Evolutionary conservation across 2,329 filamentous ascomycete species (phyloP).

Genomic region (Ustulina deusta): DNA sequence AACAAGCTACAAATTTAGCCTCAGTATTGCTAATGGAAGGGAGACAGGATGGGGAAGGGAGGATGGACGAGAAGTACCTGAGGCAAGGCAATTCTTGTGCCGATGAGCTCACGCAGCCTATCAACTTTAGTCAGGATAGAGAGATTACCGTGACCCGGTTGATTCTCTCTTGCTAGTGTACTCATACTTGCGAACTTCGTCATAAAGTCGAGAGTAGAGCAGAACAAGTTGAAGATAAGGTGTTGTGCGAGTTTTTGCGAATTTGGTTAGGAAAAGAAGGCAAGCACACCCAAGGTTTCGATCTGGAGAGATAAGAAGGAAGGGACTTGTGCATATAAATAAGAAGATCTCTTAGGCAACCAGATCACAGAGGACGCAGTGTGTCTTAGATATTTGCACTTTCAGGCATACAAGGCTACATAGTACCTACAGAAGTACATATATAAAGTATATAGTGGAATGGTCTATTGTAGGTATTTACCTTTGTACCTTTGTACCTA

Average conservation of each 20-base stretch:
- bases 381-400: not conserved
- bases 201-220: not conserved
- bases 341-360: not conserved
- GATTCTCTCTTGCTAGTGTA: not conserved
- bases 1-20: conserved; percentile 69
- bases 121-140: conserved; percentile 53
- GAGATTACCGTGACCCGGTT: conserved; percentile 48
- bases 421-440: not conserved
- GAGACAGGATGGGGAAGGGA: conserved; percentile 33
- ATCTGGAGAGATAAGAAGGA: not conserved
- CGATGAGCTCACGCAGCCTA: conserved; percentile 57
- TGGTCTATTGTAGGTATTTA: too few species aligned
- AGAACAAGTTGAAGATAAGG: not conserved
- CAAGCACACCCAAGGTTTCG: not conserved
- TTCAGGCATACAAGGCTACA: not conserved
- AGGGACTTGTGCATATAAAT: not conserved
- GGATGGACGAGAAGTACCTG: conserved; percentile 42
- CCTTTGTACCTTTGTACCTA: not conserved
- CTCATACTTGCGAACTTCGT: conserved; percentile 11
- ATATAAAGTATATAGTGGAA: not conserved
- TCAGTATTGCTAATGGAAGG: not conserved
- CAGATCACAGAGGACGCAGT: not conserved
- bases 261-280: not conserved
- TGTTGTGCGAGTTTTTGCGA: not conserved
- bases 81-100: conserved; percentile 50